phyloP scores from a whole-genome alignment of 2,329 filamentous ascomycete genomes.

The Fusarium napiforme region DNA sequence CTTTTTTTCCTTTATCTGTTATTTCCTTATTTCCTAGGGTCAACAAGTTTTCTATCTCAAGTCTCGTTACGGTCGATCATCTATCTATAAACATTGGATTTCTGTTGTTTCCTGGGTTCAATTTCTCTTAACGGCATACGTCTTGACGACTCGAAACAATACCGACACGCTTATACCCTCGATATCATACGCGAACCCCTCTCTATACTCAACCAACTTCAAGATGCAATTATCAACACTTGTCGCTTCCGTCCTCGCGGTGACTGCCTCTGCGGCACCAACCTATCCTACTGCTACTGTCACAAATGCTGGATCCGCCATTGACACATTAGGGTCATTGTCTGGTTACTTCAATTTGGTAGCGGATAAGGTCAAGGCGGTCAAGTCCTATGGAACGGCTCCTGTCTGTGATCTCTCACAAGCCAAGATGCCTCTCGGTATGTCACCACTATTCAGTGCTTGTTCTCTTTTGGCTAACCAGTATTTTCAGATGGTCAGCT shows the following conservation, averaged over 20 bases:
- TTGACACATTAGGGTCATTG: slow-evolving; percentile 57
- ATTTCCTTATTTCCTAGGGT: slow-evolving; percentile 42
- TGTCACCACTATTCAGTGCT: slow-evolving; percentile 39
- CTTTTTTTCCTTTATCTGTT: slow-evolving; percentile 37
- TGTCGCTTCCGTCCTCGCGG: slow-evolving; percentile 57
- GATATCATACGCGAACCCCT: neutral
- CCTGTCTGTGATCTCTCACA: slow-evolving; percentile 66
- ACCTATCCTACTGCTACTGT: slow-evolving; percentile 52
- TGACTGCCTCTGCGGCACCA: slow-evolving; percentile 61
- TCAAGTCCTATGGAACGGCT: slow-evolving; percentile 53
- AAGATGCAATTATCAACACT: slow-evolving; percentile 64
- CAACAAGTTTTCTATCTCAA: slow-evolving; percentile 10
- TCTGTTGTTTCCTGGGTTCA: slow-evolving; percentile 19
- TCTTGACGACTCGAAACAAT: slow-evolving; percentile 30
- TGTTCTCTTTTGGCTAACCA: slow-evolving; percentile 19
- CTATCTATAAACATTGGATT: slow-evolving; percentile 13
- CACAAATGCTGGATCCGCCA: slow-evolving; percentile 51
- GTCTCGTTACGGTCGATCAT: slow-evolving; percentile 19
- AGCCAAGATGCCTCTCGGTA: slow-evolving; percentile 63
- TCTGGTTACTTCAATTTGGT: slow-evolving; percentile 71
- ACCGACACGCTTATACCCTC: slow-evolving; percentile 6
- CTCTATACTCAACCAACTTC: slow-evolving; percentile 26
- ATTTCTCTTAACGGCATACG: slow-evolving; percentile 27
- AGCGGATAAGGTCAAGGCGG: slow-evolving; percentile 63
- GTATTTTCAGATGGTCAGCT: slow-evolving; percentile 58